A percentile compares a stretch with the other conserved stretches of the same genome.
Conservation (phyloP, 2,329 filamentous ascomycete species). For the Colletotrichum caudatum region DNA sequence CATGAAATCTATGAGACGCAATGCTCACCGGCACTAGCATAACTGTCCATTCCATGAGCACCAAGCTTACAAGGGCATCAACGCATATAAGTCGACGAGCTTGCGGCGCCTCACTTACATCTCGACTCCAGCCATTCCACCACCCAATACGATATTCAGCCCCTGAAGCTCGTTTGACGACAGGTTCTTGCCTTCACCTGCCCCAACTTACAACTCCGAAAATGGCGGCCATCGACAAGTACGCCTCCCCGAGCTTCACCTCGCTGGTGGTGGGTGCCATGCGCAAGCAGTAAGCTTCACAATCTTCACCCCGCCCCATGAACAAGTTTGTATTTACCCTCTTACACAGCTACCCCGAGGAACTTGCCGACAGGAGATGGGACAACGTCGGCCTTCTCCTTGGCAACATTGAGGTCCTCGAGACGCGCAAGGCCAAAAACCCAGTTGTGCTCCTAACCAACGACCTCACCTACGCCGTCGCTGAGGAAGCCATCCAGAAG, state of each 20-base stretch:
- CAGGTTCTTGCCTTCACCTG: background rate
- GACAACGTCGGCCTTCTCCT: conserved; percentile 94
- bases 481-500: conserved; percentile 85
- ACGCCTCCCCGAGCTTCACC: conserved; percentile 55
- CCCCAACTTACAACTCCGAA: background rate
- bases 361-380: conserved; percentile 88
- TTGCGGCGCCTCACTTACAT: conserved; percentile 25
- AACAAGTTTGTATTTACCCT: conserved; percentile 14
- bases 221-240: conserved; percentile 36
- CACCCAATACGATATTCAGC: too few species aligned
- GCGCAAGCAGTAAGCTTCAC: conserved; percentile 76
- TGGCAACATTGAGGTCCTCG: conserved; percentile 54
- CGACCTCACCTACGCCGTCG: conserved; percentile 89
- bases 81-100: conserved; percentile 38
- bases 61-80: conserved; percentile 29
- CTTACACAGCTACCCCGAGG: conserved; percentile 81
- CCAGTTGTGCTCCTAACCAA: conserved; percentile 74
- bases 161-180: background rate
- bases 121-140: background rate
- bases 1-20: background rate
- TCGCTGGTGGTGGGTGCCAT: conserved; percentile 80
- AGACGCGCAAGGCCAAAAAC: conserved; percentile 46
- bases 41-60: conserved; percentile 20
- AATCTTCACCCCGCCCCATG: background rate
- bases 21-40: conserved; percentile 23